Conservation (phyloP, 371 early-diverging fungal species). For the Saksenaea vasiformis region DNA sequence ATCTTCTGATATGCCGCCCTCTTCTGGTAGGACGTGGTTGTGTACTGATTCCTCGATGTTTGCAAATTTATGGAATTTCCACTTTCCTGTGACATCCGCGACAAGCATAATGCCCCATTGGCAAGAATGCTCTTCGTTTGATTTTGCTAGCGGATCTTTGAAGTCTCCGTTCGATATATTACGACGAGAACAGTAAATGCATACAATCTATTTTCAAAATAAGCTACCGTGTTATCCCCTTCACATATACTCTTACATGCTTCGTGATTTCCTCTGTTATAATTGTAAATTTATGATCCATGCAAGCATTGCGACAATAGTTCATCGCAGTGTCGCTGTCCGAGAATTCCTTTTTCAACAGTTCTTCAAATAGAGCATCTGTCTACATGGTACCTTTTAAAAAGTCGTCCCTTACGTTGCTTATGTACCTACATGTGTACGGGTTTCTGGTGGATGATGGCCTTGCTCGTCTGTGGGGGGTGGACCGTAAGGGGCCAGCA, state of each 20-base stretch:
- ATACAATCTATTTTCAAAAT: neutral
- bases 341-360: neutral
- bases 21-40: neutral
- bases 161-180: neutral
- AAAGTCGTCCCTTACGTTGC: neutral
- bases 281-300: neutral
- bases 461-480: neutral
- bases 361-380: neutral
- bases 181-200: neutral
- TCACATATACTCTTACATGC: neutral
- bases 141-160: neutral
- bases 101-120: neutral
- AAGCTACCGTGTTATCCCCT: neutral
- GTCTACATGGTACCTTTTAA: neutral
- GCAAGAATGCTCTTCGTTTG: neutral
- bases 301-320: neutral
- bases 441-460: fast-evolving
- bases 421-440: neutral
- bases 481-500: no score
- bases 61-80: neutral
- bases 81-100: neutral
- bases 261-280: neutral
- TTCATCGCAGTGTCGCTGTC: neutral
- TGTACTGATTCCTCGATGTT: neutral
- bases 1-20: neutral